Conservation (phyloP, 202 grass and related monocot species). For the Panicum virgatum region DNA sequence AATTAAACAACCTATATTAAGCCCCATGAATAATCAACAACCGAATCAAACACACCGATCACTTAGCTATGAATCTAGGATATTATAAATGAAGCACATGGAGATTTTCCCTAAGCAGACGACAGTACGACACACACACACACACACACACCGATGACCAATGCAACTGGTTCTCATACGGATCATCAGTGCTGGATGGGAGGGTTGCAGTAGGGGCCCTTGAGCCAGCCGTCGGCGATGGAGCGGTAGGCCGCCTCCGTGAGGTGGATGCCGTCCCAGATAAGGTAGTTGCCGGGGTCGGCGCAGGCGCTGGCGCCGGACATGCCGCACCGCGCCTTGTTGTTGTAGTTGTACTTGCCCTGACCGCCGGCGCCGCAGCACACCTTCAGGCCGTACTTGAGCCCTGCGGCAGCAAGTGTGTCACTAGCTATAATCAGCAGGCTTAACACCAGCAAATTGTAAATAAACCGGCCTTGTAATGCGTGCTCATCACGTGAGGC, state of each 20-base stretch:
- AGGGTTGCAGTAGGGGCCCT: slow-evolving; percentile 69
- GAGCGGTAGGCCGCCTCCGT: slow-evolving; percentile 80
- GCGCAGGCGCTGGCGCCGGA: slow-evolving; percentile 50
- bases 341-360: slow-evolving; percentile 86
- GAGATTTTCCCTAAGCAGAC: neutral
- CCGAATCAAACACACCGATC: slow-evolving; percentile 17
- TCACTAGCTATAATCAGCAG: neutral
- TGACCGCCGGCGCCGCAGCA: slow-evolving; percentile 82
- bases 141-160: neutral
- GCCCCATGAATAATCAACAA: slow-evolving; percentile 17
- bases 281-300: slow-evolving; percentile 57
- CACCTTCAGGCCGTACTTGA: slow-evolving; percentile 56
- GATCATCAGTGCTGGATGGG: slow-evolving; percentile 54
- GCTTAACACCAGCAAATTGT: no score
- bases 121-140: no score
- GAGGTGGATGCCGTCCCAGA: slow-evolving; percentile 90
- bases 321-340: slow-evolving; percentile 72
- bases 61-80: slow-evolving; percentile 8
- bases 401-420: slow-evolving; percentile 29
- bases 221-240: slow-evolving; percentile 81
- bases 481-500: neutral
- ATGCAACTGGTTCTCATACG: neutral
- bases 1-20: neutral
- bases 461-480: neutral
- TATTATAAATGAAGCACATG: neutral